phyloP scores from a whole-genome alignment of 192 early-diverging fungal species.

The Podila horticola region DNA sequence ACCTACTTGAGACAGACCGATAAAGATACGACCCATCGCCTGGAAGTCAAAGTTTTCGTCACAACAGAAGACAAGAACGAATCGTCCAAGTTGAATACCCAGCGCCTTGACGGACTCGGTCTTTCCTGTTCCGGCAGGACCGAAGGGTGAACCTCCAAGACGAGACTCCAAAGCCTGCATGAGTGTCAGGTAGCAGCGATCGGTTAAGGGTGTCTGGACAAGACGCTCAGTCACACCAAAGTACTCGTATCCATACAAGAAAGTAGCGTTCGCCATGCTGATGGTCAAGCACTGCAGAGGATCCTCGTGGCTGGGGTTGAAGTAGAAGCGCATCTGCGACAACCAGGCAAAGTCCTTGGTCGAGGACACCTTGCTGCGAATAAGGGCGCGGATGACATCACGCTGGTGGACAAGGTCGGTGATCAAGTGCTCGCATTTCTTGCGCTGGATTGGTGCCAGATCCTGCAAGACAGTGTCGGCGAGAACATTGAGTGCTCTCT shows the following conservation, averaged over 20 bases:
- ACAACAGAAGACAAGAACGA: conserved; percentile 99
- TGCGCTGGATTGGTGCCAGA: conserved; percentile 80
- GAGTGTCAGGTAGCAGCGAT: conserved; percentile 98
- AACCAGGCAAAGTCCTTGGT: conserved; percentile 94
- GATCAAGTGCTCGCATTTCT: conserved; percentile 98
- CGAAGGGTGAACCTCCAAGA: conserved; percentile 97
- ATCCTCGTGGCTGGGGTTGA: conserved; percentile 64
- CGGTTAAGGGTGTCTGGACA: conserved; percentile 99
- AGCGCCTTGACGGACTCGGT: conserved; percentile 99
- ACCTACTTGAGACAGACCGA: conserved; percentile 98
- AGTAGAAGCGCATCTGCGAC: conserved; percentile 94
- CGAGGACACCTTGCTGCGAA: conserved; percentile 57
- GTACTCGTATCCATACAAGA: conserved; percentile 98
- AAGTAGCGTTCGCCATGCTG: conserved; percentile 93
- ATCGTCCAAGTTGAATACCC: conserved; percentile 93
- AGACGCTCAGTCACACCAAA: conserved; percentile 96
- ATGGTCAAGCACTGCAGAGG: conserved; percentile 80
- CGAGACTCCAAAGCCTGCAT: conserved; percentile 95
- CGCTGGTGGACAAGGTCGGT: conserved; percentile 99
- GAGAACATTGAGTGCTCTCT: conserved; percentile 82
- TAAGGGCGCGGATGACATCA: conserved; percentile 85
- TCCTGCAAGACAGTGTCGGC: conserved; percentile 95
- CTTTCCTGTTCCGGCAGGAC: conserved; percentile 99
- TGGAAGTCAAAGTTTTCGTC: conserved; percentile 99
- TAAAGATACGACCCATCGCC: conserved; percentile 99